A percentile compares a stretch with the other conserved stretches of the same genome.
Conservation (phyloP, 2,329 filamentous ascomycete genomes). For the Chaetothyriales sp. region DNA sequence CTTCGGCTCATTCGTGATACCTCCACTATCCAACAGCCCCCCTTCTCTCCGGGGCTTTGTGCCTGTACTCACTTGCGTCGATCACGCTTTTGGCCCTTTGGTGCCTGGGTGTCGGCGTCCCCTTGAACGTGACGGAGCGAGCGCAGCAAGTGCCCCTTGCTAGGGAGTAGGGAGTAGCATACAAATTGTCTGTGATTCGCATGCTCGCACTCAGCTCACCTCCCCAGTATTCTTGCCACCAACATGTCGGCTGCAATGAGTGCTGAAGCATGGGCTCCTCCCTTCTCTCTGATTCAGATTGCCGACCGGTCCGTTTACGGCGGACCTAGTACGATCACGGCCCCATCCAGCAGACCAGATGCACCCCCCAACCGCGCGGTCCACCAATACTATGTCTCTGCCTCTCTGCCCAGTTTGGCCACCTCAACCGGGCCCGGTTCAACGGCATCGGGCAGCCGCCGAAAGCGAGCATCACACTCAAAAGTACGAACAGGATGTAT, state of each 20-base stretch:
- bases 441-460: slow-evolving; percentile 28
- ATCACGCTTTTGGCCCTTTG: neutral
- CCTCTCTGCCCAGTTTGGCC: neutral
- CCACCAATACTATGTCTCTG: neutral
- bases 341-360: neutral
- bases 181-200: neutral
- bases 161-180: neutral
- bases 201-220: neutral
- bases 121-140: neutral
- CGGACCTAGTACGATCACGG: neutral
- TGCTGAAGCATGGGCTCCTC: neutral
- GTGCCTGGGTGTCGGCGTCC: neutral
- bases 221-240: neutral
- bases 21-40: neutral
- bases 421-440: slow-evolving; percentile 18
- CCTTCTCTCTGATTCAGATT: neutral
- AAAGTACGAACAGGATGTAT: slow-evolving; percentile 18
- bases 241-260: neutral
- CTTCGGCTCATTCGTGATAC: neutral
- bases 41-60: neutral
- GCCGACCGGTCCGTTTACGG: too few relatives aligned
- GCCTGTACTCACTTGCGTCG: neutral
- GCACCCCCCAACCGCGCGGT: neutral
- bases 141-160: neutral
- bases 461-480: slow-evolving; percentile 10